Conservation (phyloP, 2,329 filamentous ascomycete genomes). For the Dothidotthia symphoricarpi region DNA sequence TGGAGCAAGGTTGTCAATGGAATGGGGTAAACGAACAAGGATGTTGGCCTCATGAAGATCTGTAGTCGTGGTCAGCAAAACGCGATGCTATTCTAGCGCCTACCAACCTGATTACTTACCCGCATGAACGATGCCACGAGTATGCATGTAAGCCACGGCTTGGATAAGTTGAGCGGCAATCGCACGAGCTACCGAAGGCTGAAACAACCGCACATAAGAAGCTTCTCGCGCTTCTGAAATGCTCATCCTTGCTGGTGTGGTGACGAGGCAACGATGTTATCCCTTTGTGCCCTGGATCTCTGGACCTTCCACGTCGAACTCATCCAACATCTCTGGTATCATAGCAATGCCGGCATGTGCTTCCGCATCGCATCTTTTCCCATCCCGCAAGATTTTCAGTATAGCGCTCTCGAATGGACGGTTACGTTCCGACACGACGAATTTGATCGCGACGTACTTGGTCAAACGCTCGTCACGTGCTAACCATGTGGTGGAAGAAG, state of each 20-base stretch:
- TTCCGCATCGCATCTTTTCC: background rate
- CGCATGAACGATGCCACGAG: slow-evolving; percentile 11
- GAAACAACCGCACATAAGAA: slow-evolving; percentile 4
- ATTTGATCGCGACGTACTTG: slow-evolving; percentile 11
- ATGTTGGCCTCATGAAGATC: slow-evolving; percentile 15
- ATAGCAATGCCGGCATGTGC: background rate
- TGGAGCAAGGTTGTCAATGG: slow-evolving; percentile 6
- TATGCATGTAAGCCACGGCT: slow-evolving; percentile 12
- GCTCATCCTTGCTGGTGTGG: slow-evolving; percentile 33
- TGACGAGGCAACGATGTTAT: slow-evolving; percentile 40
- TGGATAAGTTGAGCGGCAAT: slow-evolving; percentile 11
- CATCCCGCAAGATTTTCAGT: slow-evolving; percentile 5
- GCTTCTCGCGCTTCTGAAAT: slow-evolving; percentile 10
- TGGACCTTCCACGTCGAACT: slow-evolving; percentile 37
- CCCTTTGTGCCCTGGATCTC: slow-evolving; percentile 19
- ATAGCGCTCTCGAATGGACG: slow-evolving; percentile 6
- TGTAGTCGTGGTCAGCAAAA: slow-evolving; percentile 1
- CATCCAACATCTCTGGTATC: slow-evolving; percentile 22
- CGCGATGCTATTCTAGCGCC: background rate
- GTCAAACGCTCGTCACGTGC: slow-evolving; percentile 6
- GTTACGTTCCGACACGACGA: slow-evolving; percentile 5
- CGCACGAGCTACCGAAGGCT: slow-evolving; percentile 9
- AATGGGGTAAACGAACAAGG: slow-evolving; percentile 7
- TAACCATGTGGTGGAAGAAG: slow-evolving; percentile 16
- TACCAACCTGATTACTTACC: slow-evolving; percentile 3